Conservation (phyloP, 257 asterid species). For the Scutellaria baicalensis region DNA sequence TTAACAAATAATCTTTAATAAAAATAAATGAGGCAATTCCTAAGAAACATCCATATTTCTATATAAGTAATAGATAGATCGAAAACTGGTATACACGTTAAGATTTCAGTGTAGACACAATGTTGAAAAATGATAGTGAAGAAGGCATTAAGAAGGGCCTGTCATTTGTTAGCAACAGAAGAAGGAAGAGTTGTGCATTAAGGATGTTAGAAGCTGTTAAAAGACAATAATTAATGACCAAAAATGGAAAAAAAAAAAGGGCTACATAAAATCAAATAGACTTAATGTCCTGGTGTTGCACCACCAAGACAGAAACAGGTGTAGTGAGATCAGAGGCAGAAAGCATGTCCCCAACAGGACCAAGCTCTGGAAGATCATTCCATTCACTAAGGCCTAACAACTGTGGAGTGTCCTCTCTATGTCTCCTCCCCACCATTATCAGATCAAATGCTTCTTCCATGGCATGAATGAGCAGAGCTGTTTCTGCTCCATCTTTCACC, state of each 20-base stretch:
- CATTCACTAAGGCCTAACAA: constrained; percentile 66
- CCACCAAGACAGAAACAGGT: constrained; percentile 65
- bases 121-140: no score
- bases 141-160: no score
- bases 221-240: neutral
- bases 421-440: constrained; percentile 75
- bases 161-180: no score
- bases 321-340: constrained; percentile 51
- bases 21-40: no score
- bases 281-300: constrained; percentile 65
- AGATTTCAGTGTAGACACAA: no score
- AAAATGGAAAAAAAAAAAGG: neutral
- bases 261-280: neutral
- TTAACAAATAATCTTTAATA: no score
- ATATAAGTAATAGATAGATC: no score
- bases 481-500: constrained; percentile 89
- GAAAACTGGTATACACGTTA: no score
- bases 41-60: no score
- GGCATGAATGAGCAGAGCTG: constrained; percentile 54
- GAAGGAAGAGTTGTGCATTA: no score
- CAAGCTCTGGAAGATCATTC: constrained; percentile 79
- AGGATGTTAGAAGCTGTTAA: no score
- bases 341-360: constrained; percentile 85
- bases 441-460: constrained; percentile 77
- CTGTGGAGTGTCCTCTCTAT: constrained; percentile 60